These are phyloP conservation scores for Talaromyces sp. DNA, from an alignment of 2,329 filamentous ascomycete species.

Conservation along the genomic window DNA sequence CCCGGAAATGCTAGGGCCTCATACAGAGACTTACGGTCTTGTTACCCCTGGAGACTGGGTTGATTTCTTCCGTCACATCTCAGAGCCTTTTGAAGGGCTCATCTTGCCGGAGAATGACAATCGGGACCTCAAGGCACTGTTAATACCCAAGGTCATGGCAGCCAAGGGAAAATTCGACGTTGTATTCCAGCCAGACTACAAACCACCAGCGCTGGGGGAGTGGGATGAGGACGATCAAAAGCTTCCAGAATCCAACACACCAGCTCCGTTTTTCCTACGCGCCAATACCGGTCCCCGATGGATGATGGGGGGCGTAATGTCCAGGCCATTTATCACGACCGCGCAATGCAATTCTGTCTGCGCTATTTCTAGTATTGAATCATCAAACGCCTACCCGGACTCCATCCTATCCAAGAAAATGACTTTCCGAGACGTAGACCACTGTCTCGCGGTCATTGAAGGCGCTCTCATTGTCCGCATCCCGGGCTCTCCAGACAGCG, in stretches of 20 bases:
- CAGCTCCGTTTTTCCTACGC: slow-evolving; percentile 49
- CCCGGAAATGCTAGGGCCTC: slow-evolving; percentile 50
- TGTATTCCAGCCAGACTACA: slow-evolving; percentile 47
- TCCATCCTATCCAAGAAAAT: slow-evolving; percentile 36
- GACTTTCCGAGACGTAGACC: slow-evolving; percentile 47
- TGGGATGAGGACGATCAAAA: slow-evolving; percentile 10
- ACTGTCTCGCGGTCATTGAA: slow-evolving; percentile 49
- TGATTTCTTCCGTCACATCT: slow-evolving; percentile 57
- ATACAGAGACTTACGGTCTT: slow-evolving; percentile 52
- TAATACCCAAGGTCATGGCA: slow-evolving; percentile 54
- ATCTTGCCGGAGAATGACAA: slow-evolving; percentile 50
- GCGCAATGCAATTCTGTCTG: slow-evolving; percentile 47
- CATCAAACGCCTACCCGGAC: slow-evolving; percentile 24
- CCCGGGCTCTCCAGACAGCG: slow-evolving; percentile 27
- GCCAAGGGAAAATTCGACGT: slow-evolving; percentile 55
- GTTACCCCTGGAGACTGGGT: slow-evolving; percentile 57
- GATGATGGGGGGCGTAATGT: slow-evolving; percentile 43
- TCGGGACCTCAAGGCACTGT: slow-evolving; percentile 47
- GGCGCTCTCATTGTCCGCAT: slow-evolving; percentile 43
- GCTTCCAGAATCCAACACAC: slow-evolving; percentile 28
- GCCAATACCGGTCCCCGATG: slow-evolving; percentile 48
- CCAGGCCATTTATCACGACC: slow-evolving; percentile 47
- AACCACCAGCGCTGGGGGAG: slow-evolving; percentile 14
- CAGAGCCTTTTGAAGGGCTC: slow-evolving; percentile 48
- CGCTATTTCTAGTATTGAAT: slow-evolving; percentile 51